Evolutionary conservation across 495 filamentous ascomycete species (phyloP), one percentile per base, ranked within the genome.

Genomic region (Friedmanniomyces simplex): DNA sequence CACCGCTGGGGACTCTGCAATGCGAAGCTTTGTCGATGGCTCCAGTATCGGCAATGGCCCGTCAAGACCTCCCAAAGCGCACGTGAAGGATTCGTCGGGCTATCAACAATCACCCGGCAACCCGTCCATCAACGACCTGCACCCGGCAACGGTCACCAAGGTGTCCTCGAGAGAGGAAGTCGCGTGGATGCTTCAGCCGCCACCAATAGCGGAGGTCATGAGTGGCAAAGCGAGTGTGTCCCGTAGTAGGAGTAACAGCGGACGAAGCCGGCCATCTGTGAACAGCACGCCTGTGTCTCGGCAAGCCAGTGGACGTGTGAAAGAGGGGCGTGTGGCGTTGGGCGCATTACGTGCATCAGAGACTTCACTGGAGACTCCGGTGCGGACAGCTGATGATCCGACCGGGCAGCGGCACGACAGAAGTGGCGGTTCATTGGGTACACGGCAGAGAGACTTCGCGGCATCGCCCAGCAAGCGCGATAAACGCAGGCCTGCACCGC

Each of bases 161-260:
- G 54, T 59, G 13, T 3, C 21, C 5, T 46, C 51, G 8, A 24
- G 30, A 20, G 54, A 61, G 22, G 86, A 84, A 52, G 83, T 82
- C n/a, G 72, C 73, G 63, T 96, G 90, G 90, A 93, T 96, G 88
- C 73, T 95, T 32, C 87, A 91, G 68, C 90, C 89, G 1, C 89
- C 89, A 2, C 90, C 90, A 37, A 79, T 79, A 50, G 87, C 89
- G 18, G 86, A 81, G 63, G 73, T 96, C 48, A 96, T 96, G 90
- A 85, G 83, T 62, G 88, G 89, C 57, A 91, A 90, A 67, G 79
- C 79, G 55, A 71, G 71, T 28, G 75, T 82, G 16, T 43, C 52
- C 76, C 69, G 80, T 49, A 82, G 74, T 59, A 69, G 73, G 43
- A 80, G 76, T 55, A 70, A 65, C 1, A 80, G 74, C 49, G 68